Evolutionary conservation across 179 eudicot species (phyloP), one percentile per base, ranked within the genome.

Genomic region (Spergularia azorica): DNA sequence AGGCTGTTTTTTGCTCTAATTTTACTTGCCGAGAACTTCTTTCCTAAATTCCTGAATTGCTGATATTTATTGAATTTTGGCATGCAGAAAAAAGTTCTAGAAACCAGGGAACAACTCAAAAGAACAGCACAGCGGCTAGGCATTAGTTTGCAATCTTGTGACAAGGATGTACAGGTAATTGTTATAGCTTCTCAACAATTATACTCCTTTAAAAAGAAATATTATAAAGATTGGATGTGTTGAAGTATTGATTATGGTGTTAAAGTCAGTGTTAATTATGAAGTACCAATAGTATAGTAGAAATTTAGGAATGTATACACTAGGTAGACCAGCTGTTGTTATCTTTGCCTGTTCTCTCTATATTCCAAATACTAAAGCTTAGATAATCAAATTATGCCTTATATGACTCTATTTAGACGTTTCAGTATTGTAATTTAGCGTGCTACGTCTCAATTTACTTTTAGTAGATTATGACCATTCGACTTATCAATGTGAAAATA

Each of bases 71-170:
- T 70, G 69, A 56, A 59, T 21, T 60, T 15, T 73, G 67, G 16
- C 41, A 14, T 72, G 81, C 94, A 95, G 99, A 87, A 85, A 83
- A 95, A 93, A 70, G 99, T 93, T 71, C 80, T 89, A 18, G 98
- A 95, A 84, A 76, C 90, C 50, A 84, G 98, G 72, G 91, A 89
- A 77, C 99, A 95, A 75, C 93, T 95, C 73, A 93, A 88, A 88
- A 90, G 91, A 87, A 90, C 85, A 68, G 86, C 93, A 43, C 91
- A 85, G 77, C 85, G 97, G 58, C 75, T 95, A 46, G 94, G 99
- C 61, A 83, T 95, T 78, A 68, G 63, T 76, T 80, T 95, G 66
- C 88, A 93, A 82, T 95, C 97, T 58, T 89, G 94, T 77, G 95
- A 91, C 74, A 83, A 80, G 48, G 97, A 93, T 87, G 83, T 85